Evolutionary conservation across 768 basidiomycete species (phyloP), one percentile per base, ranked within the genome.

Genomic region (Xerocomus brunneocitrinus): DNA sequence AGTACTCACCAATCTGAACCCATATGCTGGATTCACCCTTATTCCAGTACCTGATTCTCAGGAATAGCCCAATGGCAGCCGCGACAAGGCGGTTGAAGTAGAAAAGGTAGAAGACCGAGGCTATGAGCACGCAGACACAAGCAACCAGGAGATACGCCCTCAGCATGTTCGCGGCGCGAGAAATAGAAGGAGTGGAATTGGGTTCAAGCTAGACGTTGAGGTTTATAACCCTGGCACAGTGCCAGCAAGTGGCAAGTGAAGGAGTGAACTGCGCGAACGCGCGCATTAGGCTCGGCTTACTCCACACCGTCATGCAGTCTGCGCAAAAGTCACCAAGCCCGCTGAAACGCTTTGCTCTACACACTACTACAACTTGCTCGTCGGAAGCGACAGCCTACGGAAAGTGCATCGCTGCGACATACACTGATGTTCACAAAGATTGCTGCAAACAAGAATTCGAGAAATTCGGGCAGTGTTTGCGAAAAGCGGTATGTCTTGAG

Each of bases 41-140:
- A 57, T 85, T 85, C 95, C 95, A 97, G 56, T 84, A 83, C 53
- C 80, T 70, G 7, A 90, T 62, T 28, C 91, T 87, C 46, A 95
- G 71, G 12, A 80, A 59, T 50, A 83, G 74, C 13, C 84, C 80
- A 54, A 93, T 71, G 50, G 89, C 54, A 50, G 78, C 80, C 0
- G 84, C 92, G 53, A 95, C 68, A 47, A 95, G 73, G 38, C 93
- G 82, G 71, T 93, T 95, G 83, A 89, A 91, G 73, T 89, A 97
- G 79, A 97, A 95, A 58, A 91, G 78, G 71, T 91, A 90, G 56
- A 91, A 73, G 52, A 89, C 70, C 7, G 85, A 72, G 14, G 76
- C 78, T 34, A 80, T 46, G 57, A 77, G 68, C 27, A 78, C 80
- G 62, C 77, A 79, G 48, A 86, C 68, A 67, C 83, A 87, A 47